These are phyloP conservation scores for Pelargonium nanum DNA, from an alignment of 345 rosid genomes.

Conservation along the genomic window DNA sequence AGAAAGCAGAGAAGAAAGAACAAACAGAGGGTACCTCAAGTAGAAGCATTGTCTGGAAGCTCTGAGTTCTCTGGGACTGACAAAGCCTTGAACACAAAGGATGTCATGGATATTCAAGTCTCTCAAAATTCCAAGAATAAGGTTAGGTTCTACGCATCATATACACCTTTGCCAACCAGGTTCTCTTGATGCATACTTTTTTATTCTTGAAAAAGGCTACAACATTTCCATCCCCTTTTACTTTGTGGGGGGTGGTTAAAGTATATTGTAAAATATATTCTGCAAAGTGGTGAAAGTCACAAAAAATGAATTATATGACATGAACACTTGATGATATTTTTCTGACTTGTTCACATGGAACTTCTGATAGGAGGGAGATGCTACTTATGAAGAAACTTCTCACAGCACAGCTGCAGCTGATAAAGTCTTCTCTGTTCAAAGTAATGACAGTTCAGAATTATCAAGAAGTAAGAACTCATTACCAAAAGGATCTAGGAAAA, in stretches of 20 bases:
- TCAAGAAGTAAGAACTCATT: constrained; percentile 32
- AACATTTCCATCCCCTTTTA: too few species aligned
- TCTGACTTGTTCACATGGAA: constrained; percentile 4
- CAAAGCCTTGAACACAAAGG: constrained; percentile 20
- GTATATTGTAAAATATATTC: too few species aligned
- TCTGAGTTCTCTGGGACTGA: constrained; percentile 17
- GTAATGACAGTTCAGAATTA: constrained; percentile 26
- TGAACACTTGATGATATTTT: too few species aligned
- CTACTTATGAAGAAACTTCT: constrained; percentile 12
- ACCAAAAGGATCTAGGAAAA: constrained; percentile 48
- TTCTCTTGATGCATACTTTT: background rate
- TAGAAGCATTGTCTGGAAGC: constrained; percentile 30
- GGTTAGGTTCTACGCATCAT: constrained; percentile 27
- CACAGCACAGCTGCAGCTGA: constrained; percentile 18
- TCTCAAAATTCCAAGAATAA: constrained; percentile 27
- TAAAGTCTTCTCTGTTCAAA: constrained; percentile 31
- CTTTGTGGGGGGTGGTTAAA: too few species aligned
- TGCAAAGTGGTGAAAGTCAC: too few species aligned
- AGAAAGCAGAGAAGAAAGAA: constrained; percentile 61
- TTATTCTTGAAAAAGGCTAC: too few species aligned
- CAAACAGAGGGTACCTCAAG: constrained; percentile 38
- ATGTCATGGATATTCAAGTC: constrained; percentile 22
- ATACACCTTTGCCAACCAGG: background rate
- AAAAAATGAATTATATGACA: too few species aligned
- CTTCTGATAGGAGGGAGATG: constrained; percentile 33